phyloP scores from a whole-genome alignment of 768 basidiomycete species.

The Hericium coralloides region DNA sequence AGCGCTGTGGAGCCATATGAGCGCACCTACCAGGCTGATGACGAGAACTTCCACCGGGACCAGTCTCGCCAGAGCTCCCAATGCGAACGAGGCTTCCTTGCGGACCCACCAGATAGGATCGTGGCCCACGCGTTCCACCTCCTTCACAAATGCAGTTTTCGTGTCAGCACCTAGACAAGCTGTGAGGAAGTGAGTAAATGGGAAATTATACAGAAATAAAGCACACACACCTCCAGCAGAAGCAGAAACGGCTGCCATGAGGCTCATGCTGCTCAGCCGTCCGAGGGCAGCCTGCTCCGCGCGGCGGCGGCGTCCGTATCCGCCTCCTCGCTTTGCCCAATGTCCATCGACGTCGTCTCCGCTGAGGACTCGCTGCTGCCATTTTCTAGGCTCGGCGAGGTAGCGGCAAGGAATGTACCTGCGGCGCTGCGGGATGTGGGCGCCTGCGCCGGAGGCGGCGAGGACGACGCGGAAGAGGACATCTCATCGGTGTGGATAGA shows the following conservation, averaged over 20 bases:
- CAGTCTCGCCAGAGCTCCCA: slow-evolving; percentile 83
- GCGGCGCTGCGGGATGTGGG: background rate
- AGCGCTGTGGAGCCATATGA: background rate
- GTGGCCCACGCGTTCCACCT: slow-evolving; percentile 57
- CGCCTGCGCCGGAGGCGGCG: background rate
- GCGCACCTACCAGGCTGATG: slow-evolving; percentile 45
- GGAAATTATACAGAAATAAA: slow-evolving; percentile 1
- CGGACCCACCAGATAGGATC: slow-evolving; percentile 74
- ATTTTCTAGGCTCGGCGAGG: background rate
- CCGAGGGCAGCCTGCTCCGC: slow-evolving; percentile 76
- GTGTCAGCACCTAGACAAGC: slow-evolving; percentile 48
- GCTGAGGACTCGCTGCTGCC: background rate
- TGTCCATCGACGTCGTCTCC: slow-evolving; percentile 1
- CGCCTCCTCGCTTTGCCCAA: slow-evolving; percentile 3
- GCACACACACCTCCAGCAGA: slow-evolving; percentile 40
- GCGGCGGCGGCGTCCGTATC: slow-evolving; percentile 24
- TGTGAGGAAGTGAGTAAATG: slow-evolving; percentile 16
- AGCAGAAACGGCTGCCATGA: slow-evolving; percentile 83
- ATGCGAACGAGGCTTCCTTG: slow-evolving; percentile 78
- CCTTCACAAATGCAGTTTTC: slow-evolving; percentile 58
- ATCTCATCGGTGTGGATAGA: background rate
- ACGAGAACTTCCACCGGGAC: slow-evolving; percentile 68
- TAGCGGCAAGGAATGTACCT: too few species aligned
- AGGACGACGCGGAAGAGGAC: background rate
- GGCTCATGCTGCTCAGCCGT: slow-evolving; percentile 83